phyloP scores from a whole-genome alignment of 495 filamentous ascomycete genomes.

The Hypomontagnella monticulosa region DNA sequence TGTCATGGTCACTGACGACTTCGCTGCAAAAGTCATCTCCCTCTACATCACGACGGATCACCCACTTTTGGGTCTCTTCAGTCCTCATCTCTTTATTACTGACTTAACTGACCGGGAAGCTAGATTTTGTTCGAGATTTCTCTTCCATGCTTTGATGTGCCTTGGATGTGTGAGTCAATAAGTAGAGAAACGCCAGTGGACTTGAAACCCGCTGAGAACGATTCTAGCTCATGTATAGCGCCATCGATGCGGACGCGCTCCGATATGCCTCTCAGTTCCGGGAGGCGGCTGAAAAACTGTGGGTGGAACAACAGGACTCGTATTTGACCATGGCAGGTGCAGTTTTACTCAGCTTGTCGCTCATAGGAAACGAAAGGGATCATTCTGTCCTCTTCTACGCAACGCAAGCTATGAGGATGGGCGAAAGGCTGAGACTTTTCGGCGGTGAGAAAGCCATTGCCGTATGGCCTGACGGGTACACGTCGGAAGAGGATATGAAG shows the following conservation, averaged over 20 bases:
- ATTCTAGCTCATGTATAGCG: conserved; percentile 40
- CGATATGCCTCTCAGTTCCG: conserved; percentile 26
- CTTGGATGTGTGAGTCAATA: conserved; percentile 37
- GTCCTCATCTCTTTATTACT: conserved; percentile 32
- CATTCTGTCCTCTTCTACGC: conserved; percentile 31
- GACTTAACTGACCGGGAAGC: conserved; percentile 32
- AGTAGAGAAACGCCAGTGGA: too few species aligned
- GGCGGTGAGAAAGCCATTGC: background rate
- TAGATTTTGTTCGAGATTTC: conserved; percentile 38
- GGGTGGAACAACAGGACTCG: conserved; percentile 19
- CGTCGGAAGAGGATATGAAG: conserved; percentile 12
- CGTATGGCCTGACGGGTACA: background rate
- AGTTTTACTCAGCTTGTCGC: conserved; percentile 31
- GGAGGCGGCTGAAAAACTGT: conserved; percentile 24
- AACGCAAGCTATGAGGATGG: conserved; percentile 33
- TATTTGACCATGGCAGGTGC: conserved; percentile 38
- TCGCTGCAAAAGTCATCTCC: conserved; percentile 38
- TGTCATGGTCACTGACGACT: conserved; percentile 18
- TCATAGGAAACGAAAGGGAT: conserved; percentile 35
- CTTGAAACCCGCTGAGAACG: background rate
- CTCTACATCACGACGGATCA: conserved; percentile 45
- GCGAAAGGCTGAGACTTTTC: conserved; percentile 33
- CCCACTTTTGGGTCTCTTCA: conserved; percentile 37
- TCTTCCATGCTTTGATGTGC: conserved; percentile 41
- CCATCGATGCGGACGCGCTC: conserved; percentile 28